These are phyloP conservation scores for Aureobasidium mangrovei DNA, from an alignment of 2,329 filamentous ascomycete species.

Conservation along the genomic window DNA sequence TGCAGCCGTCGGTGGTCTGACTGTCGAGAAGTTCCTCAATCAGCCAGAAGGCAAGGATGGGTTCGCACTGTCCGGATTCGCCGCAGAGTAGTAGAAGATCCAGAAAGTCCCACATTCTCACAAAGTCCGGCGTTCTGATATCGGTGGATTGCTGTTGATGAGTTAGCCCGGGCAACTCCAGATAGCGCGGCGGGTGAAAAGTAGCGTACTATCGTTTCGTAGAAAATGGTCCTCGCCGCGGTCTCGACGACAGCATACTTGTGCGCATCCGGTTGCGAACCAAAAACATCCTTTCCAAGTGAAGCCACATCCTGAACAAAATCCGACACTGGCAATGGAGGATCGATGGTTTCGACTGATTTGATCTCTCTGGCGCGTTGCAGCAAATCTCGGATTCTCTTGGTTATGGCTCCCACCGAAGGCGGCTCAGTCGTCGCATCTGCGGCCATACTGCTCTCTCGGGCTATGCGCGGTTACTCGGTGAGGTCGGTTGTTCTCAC, in stretches of 20 bases:
- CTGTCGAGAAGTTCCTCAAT: constrained; percentile 93
- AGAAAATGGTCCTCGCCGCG: constrained; percentile 72
- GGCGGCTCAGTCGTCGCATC: constrained; percentile 22
- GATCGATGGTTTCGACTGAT: constrained; percentile 33
- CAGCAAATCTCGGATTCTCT: constrained; percentile 33
- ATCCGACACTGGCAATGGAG: constrained; percentile 35
- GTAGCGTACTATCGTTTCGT: constrained; percentile 61
- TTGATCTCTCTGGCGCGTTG: constrained; percentile 34
- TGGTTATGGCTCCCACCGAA: constrained; percentile 23
- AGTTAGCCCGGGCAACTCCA: constrained; percentile 18
- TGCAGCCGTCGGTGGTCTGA: constrained; percentile 86
- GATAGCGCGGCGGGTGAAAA: constrained; percentile 17
- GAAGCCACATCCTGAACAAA: constrained; percentile 24
- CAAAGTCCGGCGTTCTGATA: constrained; percentile 71
- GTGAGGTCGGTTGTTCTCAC: neutral
- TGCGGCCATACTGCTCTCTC: constrained; percentile 12
- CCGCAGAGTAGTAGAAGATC: constrained; percentile 85
- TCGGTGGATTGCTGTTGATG: constrained; percentile 56
- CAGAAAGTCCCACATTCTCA: constrained; percentile 84
- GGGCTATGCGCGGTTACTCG: too few relatives aligned
- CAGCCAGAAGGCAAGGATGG: constrained; percentile 77
- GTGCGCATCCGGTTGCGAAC: constrained; percentile 21
- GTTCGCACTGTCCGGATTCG: constrained; percentile 56
- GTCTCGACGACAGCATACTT: constrained; percentile 65
- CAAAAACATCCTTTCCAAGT: constrained; percentile 23